Conservation (phyloP, 2,329 filamentous ascomycete species). For the Fusarium fracticaudum region DNA sequence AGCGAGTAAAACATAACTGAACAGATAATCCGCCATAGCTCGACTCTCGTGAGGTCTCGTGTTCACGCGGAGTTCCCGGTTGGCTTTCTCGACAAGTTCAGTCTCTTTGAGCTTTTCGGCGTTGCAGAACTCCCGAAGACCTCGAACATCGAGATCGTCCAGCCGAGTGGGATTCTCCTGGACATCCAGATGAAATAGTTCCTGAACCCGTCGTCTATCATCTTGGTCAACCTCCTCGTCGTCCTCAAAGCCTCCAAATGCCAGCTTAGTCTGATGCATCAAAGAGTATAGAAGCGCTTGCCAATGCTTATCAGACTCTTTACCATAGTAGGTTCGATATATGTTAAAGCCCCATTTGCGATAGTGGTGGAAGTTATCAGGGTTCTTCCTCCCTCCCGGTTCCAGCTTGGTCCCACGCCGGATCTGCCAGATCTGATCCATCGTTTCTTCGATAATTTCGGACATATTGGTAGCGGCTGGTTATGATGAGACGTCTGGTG, state of each 20-base stretch:
- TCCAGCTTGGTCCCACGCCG: background rate
- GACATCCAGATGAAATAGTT: background rate
- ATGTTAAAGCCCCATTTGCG: constrained; percentile 9
- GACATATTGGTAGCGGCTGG: background rate
- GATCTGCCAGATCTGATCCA: rapidly evolving
- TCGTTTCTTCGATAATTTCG: rapidly evolving
- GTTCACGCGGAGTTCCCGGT: background rate
- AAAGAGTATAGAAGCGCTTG: background rate
- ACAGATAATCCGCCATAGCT: background rate
- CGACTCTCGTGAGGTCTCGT: background rate
- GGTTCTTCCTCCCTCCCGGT: rapidly evolving
- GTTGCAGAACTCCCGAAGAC: rapidly evolving
- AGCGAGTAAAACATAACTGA: background rate
- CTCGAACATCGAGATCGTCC: rapidly evolving
- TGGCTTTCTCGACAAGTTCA: rapidly evolving
- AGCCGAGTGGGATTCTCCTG: rapidly evolving
- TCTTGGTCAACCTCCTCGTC: background rate
- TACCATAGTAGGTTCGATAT: constrained; percentile 15
- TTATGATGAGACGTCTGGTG: rapidly evolving
- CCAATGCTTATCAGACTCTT: constrained; percentile 2
- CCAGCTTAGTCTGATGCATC: background rate
- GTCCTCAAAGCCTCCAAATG: rapidly evolving
- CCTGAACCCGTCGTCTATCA: rapidly evolving
- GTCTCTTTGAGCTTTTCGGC: background rate
- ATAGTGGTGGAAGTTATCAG: background rate